A percentile compares a stretch with the other conserved stretches of the same genome.
Evolutionary conservation across 441 rosid species (phyloP).

Genomic region (Brassica hybrid): DNA sequence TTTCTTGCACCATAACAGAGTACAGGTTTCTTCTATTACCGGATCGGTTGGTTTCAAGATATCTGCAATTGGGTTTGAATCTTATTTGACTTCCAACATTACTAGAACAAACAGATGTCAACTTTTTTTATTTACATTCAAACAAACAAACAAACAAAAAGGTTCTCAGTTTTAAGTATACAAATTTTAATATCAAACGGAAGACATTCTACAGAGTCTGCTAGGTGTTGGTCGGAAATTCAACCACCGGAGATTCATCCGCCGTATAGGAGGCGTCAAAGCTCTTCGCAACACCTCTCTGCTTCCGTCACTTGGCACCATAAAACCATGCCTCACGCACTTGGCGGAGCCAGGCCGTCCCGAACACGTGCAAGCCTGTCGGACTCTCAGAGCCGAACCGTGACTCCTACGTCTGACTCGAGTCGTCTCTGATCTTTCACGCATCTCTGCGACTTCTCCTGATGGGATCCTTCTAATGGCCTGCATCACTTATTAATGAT

Average conservation of each 20-base stretch:
- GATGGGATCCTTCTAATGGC: constrained; percentile 37
- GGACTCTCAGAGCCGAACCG: constrained; percentile 33
- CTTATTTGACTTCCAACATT: constrained; percentile 17
- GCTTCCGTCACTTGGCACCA: constrained; percentile 39
- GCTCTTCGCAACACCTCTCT: constrained; percentile 41
- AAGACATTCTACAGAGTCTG: constrained; percentile 41
- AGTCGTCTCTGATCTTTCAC: constrained; percentile 16
- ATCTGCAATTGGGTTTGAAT: constrained; percentile 13
- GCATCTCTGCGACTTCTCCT: constrained; percentile 40
- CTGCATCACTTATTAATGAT: constrained; percentile 30
- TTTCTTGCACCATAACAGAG: constrained; percentile 15
- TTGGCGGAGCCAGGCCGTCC: constrained; percentile 36
- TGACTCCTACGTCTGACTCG: constrained; percentile 27
- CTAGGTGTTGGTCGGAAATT: constrained; percentile 41
- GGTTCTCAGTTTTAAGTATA: neutral
- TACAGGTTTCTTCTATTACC: neutral
- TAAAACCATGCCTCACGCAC: constrained; percentile 37
- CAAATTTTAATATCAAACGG: constrained; percentile 15
- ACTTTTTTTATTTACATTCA: neutral
- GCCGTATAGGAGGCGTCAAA: constrained; percentile 36
- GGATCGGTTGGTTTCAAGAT: neutral
- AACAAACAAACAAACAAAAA: too few species aligned
- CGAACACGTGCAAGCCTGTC: constrained; percentile 38
- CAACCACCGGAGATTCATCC: constrained; percentile 44
- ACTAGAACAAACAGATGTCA: neutral